Evolutionary conservation across 2,329 filamentous ascomycete genomes (phyloP), one percentile per base, ranked within the genome.

Genomic region (Trichoderma breve): DNA sequence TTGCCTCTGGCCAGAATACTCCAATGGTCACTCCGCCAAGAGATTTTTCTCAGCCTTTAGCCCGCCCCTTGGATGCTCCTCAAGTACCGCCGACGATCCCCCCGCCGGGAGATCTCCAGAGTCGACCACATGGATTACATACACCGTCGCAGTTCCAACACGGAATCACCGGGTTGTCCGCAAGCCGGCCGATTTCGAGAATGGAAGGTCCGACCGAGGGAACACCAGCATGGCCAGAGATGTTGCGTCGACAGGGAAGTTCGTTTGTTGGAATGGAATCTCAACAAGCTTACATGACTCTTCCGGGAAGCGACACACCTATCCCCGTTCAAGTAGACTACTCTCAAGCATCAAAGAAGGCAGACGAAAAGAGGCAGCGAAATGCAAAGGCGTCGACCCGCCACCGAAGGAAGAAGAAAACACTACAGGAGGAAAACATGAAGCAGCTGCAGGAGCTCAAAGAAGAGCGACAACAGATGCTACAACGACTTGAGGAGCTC

Each of bases 371-470:
- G 82, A 87, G 94, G 71, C 91, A 92, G 80, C 89, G 93, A 66
- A 97, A 97, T 78, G 94, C 94, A 53, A 92, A 92, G 62, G 94
- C 94, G 6, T 97, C 93, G 71, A 93, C 93, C 62, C 88, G 94
- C 72, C 96, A 97, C 75, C 88, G 94, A 70, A 89, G 91, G 78
- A 88, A 94, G 73, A 90, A 94, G 78, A 97, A 97, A 82, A 93
- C 94, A 77, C 91, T 92, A 79, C 93, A 95, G 79, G 89, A 88
- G 76, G 91, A 94, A 79, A 91, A 91, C 71, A 88, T 89, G 18
- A 86, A 87, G 70, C 91, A 88, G 64, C 90, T 95, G 74, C 86
- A 92, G 65, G 88, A 90, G 75, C 84, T 95, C 69, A 91, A 93
- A 78, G 85, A 88, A 67, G 87, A 91, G 74, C 86, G 91, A 69